Percentiles rank a stretch among this genome's conserved stretches.
These are phyloP conservation scores for Sporothrix humicola DNA, from an alignment of 2,329 filamentous ascomycete species.

Conservation along the genomic window DNA sequence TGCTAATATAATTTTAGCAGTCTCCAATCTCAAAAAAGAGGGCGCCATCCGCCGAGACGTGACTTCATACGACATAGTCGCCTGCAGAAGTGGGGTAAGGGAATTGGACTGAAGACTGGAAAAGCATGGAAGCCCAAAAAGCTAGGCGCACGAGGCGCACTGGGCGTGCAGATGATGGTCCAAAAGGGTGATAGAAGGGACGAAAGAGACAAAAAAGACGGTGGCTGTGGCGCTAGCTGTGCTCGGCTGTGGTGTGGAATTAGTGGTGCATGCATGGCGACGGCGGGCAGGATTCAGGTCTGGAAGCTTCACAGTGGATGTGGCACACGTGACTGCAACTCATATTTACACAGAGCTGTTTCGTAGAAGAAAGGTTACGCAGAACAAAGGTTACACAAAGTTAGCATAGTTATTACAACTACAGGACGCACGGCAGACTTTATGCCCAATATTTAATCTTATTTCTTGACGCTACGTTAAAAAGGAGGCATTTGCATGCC, in stretches of 20 bases:
- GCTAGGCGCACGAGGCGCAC: too few species aligned
- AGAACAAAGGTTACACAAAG: background rate
- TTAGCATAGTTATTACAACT: background rate
- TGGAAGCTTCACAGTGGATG: background rate
- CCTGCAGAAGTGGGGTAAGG: slow-evolving; percentile 23
- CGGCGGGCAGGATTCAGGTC: background rate
- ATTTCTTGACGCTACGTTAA: background rate
- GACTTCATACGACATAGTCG: slow-evolving; percentile 3
- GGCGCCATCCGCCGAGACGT: slow-evolving; percentile 18
- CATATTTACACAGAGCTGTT: background rate
- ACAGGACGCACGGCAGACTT: background rate
- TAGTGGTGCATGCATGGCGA: slow-evolving; percentile 10
- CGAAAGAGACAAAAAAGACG: background rate
- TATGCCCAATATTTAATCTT: background rate
- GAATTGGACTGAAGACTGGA: background rate
- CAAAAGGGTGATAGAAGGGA: background rate
- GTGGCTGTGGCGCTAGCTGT: slow-evolving; percentile 26
- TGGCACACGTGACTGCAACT: slow-evolving; percentile 1
- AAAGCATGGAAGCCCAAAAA: slow-evolving; percentile 15
- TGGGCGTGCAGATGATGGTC: too few species aligned
- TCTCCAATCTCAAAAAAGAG: slow-evolving; percentile 21
- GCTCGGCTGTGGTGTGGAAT: background rate
- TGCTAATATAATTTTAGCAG: background rate
- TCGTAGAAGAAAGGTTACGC: background rate
- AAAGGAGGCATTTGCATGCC: background rate